These are phyloP conservation scores for Leonotis leonurus DNA, from an alignment of 257 asterid genomes.

Conservation along the genomic window DNA sequence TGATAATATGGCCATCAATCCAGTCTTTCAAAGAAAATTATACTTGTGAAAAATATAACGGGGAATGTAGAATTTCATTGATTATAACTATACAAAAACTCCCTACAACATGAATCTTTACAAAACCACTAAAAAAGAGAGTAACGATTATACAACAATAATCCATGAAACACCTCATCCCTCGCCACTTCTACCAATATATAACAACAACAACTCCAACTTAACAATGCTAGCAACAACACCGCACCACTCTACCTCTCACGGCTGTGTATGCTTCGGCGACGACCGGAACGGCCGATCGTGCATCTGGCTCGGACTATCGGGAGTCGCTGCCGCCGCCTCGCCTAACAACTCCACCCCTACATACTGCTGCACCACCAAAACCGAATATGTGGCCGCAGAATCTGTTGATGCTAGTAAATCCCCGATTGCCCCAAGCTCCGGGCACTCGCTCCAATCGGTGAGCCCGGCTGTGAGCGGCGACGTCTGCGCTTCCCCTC, in stretches of 20 bases:
- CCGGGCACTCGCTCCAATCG: constrained; percentile 98
- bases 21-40: too few relatives aligned
- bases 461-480: constrained; percentile 80
- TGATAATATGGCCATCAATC: too few relatives aligned
- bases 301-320: constrained; percentile 32
- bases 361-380: constrained; percentile 84
- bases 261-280: constrained; percentile 40
- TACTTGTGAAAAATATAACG: neutral
- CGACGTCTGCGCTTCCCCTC: constrained; percentile 62
- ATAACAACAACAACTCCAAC: neutral
- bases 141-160: neutral
- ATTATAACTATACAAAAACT: neutral
- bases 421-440: constrained; percentile 90
- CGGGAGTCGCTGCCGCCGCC: constrained; percentile 30
- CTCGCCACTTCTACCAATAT: neutral
- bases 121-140: neutral
- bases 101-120: neutral
- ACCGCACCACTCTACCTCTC: neutral
- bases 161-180: neutral
- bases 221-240: neutral
- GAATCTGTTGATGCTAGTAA: constrained; percentile 82
- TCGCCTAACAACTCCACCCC: constrained; percentile 46
- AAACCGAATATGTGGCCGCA: constrained; percentile 63
- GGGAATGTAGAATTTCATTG: constrained; percentile 7
- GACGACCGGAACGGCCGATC: constrained; percentile 28